phyloP scores from a whole-genome alignment of 371 early-diverging fungal genomes.

The Rhizomucor pusillus region DNA sequence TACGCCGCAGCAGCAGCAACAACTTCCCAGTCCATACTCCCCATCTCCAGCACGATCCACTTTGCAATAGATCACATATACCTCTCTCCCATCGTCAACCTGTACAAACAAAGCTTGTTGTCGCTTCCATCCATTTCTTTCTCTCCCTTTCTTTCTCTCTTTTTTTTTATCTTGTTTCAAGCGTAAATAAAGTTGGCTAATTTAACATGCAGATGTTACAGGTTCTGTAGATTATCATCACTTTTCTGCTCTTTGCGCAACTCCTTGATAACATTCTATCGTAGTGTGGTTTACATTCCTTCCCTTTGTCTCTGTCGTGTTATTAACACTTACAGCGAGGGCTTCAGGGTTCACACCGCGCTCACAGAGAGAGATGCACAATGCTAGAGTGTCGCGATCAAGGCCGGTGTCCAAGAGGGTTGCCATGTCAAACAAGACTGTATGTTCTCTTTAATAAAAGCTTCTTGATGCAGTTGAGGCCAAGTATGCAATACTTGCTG shows the following conservation, averaged over 20 bases:
- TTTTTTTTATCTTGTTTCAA: not conserved
- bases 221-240: not conserved
- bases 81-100: not conserved
- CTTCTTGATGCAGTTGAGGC: not conserved
- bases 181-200: not conserved
- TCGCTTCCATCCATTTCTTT: not conserved
- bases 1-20: not conserved
- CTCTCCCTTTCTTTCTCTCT: not conserved
- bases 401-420: constrained; percentile 70
- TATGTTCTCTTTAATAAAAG: not conserved
- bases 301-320: not conserved
- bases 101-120: too few species aligned
- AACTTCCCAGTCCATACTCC: not conserved
- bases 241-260: constrained; percentile 3
- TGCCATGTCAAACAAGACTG: constrained; percentile 67
- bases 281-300: not conserved
- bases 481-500: constrained; percentile 10
- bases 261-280: constrained; percentile 4
- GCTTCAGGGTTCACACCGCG: constrained; percentile 84
- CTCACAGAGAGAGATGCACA: constrained; percentile 72
- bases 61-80: not conserved
- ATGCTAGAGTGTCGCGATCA: constrained; percentile 67
- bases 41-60: not conserved
- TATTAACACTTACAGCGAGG: constrained; percentile 54
- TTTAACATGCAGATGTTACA: not conserved